Evolutionary conservation across 805 yeast species (phyloP), one percentile per base, ranked within the genome.

Genomic region (Saturnispora dispora): DNA sequence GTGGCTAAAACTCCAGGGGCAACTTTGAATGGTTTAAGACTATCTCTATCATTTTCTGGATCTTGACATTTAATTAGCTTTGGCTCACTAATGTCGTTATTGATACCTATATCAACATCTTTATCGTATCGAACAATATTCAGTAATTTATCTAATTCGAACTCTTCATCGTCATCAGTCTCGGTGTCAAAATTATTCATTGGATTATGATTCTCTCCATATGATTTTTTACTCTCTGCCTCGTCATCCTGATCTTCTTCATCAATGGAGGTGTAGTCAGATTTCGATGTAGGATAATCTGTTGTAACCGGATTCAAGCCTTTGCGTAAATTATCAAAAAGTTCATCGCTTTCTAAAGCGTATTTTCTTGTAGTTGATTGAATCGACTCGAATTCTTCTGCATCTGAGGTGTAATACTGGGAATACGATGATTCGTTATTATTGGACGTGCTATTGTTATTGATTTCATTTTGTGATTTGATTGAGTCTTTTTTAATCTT

Each of bases 381-480:
- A 7, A 60, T 50, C 3, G 63, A 55, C 30, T 50, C 56, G 10
- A 61, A 52, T 22, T 61, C 64, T 20, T 61, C 66, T 0, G 63
- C 64, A 47, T 63, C 64, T 1, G 67, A 63, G 3, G 67, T 63
- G 42, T 58, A 53, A 17, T 61, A 63, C 18, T 59, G 62, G 2
- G 62, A 57, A 48, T 58, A 57, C 1, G 63, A 57, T 28, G 41
- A 33, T 13, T 17, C 20, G 5, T 30, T 30, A 13, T 30, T 30
- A 30, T 30, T 30, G 33, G 1, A 11, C 5, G 7, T 30, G 2
- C 4, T 30, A 15, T 18, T 23, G 10, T n/a, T 9, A 11, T 30
- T 22, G 13, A 13, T 11, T 11, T 42, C 30, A 11, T 35, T 45
- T 27, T 48, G 23, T 9, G 45, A 18, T 25, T 48, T 42, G 1